These are phyloP conservation scores for Trichosporon sp. DNA, from an alignment of 1,284 basidiomycete species.

Conservation along the genomic window DNA sequence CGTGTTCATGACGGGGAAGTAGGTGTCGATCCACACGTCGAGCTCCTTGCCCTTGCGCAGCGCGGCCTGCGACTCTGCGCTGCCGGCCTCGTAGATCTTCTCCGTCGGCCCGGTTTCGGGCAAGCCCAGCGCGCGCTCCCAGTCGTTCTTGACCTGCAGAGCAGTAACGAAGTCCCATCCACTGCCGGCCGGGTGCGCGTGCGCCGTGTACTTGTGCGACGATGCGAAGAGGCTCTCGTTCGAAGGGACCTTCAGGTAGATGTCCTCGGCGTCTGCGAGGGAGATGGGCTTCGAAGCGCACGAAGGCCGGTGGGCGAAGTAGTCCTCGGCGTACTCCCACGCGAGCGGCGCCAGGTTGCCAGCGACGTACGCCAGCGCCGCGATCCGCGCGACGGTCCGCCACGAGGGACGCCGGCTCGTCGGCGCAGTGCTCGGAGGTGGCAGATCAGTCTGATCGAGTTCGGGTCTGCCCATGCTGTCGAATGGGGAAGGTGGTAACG, in stretches of 20 bases:
- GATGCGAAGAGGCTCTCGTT: slow-evolving; percentile 39
- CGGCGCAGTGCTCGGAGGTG: background rate
- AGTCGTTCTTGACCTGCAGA: slow-evolving; percentile 46
- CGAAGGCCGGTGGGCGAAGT: background rate
- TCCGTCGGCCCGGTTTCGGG: slow-evolving; percentile 39
- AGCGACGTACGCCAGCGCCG: background rate
- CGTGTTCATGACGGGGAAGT: slow-evolving; percentile 77
- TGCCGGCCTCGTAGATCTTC: slow-evolving; percentile 46
- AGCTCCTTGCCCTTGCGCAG: slow-evolving; percentile 24
- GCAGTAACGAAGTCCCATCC: slow-evolving; percentile 47
- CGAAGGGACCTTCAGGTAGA: slow-evolving; percentile 43
- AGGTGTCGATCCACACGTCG: slow-evolving; percentile 53
- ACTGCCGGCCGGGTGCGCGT: slow-evolving; percentile 46
- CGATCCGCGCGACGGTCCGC: background rate
- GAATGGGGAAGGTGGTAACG: background rate
- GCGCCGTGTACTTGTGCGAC: slow-evolving; percentile 39
- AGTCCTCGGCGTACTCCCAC: background rate
- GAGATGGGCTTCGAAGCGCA: slow-evolving; percentile 11
- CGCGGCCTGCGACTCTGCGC: slow-evolving; percentile 29
- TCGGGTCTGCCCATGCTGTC: background rate
- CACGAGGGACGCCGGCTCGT: background rate
- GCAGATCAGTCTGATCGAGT: background rate
- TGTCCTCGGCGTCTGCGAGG: slow-evolving; percentile 41
- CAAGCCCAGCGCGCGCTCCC: slow-evolving; percentile 46
- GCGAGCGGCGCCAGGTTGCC: background rate